Evolutionary conservation across 2,329 filamentous ascomycete genomes (phyloP).

Genomic region (Ophiocordyceps camponoti-floridani): DNA sequence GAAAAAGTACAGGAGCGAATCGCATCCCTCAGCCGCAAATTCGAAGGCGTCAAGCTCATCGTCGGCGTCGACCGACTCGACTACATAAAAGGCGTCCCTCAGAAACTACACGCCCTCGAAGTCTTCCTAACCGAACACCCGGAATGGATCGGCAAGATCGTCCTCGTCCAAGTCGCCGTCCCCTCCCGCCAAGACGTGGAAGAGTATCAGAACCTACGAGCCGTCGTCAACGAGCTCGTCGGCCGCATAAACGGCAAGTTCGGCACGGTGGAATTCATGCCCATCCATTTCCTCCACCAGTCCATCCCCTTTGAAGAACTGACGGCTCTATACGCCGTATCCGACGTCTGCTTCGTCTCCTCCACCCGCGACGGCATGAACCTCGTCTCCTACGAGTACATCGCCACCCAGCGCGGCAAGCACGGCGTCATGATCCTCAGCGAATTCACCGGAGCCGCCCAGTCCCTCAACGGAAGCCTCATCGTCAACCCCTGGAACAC

Average conservation of each 20-base stretch:
- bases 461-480: conserved; percentile 80
- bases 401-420: conserved; percentile 76
- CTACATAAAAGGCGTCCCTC: conserved; percentile 97
- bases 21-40: conserved; percentile 68
- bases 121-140: conserved; percentile 94
- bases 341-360: conserved; percentile 80
- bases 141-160: conserved; percentile 95
- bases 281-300: conserved; percentile 96
- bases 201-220: conserved; percentile 90
- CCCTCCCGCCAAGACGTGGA: conserved; percentile 91
- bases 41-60: conserved; percentile 89
- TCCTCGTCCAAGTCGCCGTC: conserved; percentile 88
- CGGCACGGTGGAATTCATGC: conserved; percentile 95
- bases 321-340: conserved; percentile 80
- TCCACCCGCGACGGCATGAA: conserved; percentile 99
- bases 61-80: conserved; percentile 93
- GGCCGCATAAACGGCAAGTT: conserved; percentile 95
- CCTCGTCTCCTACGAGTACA: conserved; percentile 94
- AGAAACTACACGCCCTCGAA: conserved; percentile 91
- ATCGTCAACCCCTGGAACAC: conserved; percentile 99
- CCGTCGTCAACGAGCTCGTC: conserved; percentile 91
- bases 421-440: conserved; percentile 91
- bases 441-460: conserved; percentile 89
- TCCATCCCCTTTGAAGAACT: conserved; percentile 90
- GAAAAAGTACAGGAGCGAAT: conserved; percentile 80